A percentile compares a stretch with the other conserved stretches of the same genome.
Evolutionary conservation across 768 basidiomycete species (phyloP).

Genomic region (Podaxis sp.): DNA sequence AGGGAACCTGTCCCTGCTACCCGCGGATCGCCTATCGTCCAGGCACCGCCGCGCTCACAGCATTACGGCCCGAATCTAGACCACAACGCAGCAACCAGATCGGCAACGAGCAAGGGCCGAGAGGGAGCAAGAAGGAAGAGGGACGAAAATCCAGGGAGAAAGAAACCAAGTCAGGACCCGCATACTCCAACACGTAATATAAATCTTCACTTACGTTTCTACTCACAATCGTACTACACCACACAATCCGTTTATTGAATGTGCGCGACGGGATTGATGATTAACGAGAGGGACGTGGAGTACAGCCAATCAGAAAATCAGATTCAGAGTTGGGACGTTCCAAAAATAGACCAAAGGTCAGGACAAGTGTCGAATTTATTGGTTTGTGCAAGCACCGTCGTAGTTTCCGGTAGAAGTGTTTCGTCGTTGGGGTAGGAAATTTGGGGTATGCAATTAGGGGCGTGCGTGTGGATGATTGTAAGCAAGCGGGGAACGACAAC

Average conservation of each 20-base stretch:
- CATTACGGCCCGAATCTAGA: slow-evolving; percentile 14
- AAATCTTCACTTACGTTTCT: slow-evolving; percentile 11
- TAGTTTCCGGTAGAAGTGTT: background rate
- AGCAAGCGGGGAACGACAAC: background rate
- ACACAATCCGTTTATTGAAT: background rate
- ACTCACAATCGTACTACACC: slow-evolving; percentile 11
- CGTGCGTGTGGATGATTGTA: too few relatives aligned
- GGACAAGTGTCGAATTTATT: background rate
- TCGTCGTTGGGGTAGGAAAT: background rate
- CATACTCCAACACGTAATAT: background rate
- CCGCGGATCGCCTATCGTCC: background rate
- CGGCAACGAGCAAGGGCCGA: background rate
- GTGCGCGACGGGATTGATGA: background rate
- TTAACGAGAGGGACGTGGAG: background rate
- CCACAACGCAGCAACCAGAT: background rate
- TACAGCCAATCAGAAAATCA: background rate
- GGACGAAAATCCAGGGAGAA: background rate
- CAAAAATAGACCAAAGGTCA: background rate
- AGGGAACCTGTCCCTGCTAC: background rate
- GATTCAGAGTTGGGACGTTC: background rate
- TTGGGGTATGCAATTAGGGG: too few relatives aligned
- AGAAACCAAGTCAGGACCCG: background rate
- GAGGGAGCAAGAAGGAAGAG: background rate
- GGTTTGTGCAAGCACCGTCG: background rate
- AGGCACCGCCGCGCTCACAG: background rate